Conservation (phyloP, 805 yeast species). For the Schwanniomyces occidentalis region DNA sequence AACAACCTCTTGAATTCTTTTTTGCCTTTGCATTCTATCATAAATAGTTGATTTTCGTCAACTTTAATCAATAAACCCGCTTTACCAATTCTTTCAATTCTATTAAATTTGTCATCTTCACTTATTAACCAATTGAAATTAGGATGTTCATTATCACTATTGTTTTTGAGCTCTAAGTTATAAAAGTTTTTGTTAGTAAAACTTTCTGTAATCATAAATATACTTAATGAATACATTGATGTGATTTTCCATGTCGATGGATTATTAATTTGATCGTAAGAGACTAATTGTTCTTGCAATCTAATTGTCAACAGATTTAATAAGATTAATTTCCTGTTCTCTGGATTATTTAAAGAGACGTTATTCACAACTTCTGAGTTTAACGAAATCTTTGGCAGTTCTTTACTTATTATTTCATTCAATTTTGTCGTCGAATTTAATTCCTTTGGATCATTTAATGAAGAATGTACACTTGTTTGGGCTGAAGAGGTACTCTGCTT, state of each 20-base stretch:
- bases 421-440: neutral
- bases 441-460: conserved; percentile 4
- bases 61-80: conserved; percentile 42
- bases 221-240: conserved; percentile 36
- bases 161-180: conserved; percentile 27
- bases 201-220: conserved; percentile 29
- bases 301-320: conserved; percentile 35
- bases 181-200: conserved; percentile 24
- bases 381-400: conserved; percentile 20
- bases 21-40: conserved; percentile 47
- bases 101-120: conserved; percentile 27
- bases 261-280: conserved; percentile 25
- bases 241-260: conserved; percentile 46
- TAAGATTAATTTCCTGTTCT: conserved; percentile 20
- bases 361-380: conserved; percentile 17
- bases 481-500: conserved; percentile 26
- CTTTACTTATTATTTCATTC: conserved; percentile 7
- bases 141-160: conserved; percentile 9
- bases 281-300: conserved; percentile 36
- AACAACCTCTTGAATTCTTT: conserved; percentile 34
- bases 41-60: conserved; percentile 29
- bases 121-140: conserved; percentile 32
- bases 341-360: conserved; percentile 24
- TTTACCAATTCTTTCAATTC: conserved; percentile 40
- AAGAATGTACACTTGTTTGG: conserved; percentile 18